Conservation (phyloP, 2,329 filamentous ascomycete genomes). For the Colletotrichum sidae region DNA sequence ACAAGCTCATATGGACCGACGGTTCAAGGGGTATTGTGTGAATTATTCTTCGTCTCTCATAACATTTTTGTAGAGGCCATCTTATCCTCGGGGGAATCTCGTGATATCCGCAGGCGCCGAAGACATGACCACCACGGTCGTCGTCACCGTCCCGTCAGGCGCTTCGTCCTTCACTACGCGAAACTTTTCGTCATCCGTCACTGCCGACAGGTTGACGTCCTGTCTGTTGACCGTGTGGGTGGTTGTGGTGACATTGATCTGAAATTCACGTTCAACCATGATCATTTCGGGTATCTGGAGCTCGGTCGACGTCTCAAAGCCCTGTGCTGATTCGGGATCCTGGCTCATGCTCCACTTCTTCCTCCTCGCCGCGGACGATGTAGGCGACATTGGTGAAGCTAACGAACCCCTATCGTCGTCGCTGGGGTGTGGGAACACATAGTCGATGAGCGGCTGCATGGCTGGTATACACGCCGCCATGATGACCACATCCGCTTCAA, state of each 20-base stretch:
- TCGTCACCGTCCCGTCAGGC: slow-evolving; percentile 23
- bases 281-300: slow-evolving; percentile 20
- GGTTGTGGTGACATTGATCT: slow-evolving; percentile 17
- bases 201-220: not conserved
- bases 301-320: not conserved
- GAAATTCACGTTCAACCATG: slow-evolving; percentile 21
- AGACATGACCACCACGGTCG: slow-evolving; percentile 26
- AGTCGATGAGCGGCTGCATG: slow-evolving; percentile 44
- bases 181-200: slow-evolving; percentile 15
- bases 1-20: no score
- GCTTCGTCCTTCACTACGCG: slow-evolving; percentile 19
- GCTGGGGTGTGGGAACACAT: slow-evolving; percentile 12
- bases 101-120: slow-evolving; percentile 17
- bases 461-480: slow-evolving; percentile 49
- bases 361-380: not conserved
- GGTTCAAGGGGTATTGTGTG: not conserved
- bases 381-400: not conserved
- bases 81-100: slow-evolving; percentile 13
- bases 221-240: not conserved
- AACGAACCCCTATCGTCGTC: not conserved
- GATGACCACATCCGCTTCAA: slow-evolving; percentile 49
- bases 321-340: slow-evolving; percentile 12
- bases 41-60: no score
- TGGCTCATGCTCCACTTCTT: not conserved
- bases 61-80: no score